Evolutionary conservation across 306 rosid genomes (phyloP).

Genomic region (Rosa chinensis): DNA sequence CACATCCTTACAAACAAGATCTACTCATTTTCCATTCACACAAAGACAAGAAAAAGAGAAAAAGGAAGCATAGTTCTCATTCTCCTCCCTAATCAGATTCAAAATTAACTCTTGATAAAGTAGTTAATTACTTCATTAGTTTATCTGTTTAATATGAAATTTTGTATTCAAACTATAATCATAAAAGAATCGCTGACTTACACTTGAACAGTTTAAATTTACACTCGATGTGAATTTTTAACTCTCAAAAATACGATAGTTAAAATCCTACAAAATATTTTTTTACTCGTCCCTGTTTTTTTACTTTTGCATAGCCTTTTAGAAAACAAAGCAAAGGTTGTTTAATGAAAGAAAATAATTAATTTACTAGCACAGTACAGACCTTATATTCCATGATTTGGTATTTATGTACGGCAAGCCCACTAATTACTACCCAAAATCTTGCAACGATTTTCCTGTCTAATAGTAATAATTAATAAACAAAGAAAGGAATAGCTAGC

Average conservation of each 20-base stretch:
- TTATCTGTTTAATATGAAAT: neutral
- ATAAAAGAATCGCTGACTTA: too few relatives aligned
- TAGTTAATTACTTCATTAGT: too few relatives aligned
- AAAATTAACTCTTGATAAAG: neutral
- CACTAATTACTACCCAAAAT: conserved; percentile 47
- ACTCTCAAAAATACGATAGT: too few relatives aligned
- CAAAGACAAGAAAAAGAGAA: neutral
- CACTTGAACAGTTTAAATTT: too few relatives aligned
- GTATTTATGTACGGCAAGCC: conserved; percentile 20
- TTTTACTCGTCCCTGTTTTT: too few relatives aligned
- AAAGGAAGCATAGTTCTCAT: too few relatives aligned
- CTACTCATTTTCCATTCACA: neutral
- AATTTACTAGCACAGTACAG: neutral
- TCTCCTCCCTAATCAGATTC: neutral
- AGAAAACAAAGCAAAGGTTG: too few relatives aligned
- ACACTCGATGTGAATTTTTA: too few relatives aligned
- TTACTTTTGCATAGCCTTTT: too few relatives aligned
- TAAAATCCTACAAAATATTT: too few relatives aligned
- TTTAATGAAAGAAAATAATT: too few relatives aligned
- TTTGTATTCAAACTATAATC: neutral
- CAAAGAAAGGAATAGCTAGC: conserved; percentile 11
- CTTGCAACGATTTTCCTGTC: conserved; percentile 51
- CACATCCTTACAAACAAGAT: neutral
- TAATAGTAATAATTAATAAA: neutral
- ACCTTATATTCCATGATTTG: neutral